A percentile compares a stretch with the other conserved stretches of the same genome.
Conservation (phyloP, 768 basidiomycete species). For the Dictyophora rubrovolvata region DNA sequence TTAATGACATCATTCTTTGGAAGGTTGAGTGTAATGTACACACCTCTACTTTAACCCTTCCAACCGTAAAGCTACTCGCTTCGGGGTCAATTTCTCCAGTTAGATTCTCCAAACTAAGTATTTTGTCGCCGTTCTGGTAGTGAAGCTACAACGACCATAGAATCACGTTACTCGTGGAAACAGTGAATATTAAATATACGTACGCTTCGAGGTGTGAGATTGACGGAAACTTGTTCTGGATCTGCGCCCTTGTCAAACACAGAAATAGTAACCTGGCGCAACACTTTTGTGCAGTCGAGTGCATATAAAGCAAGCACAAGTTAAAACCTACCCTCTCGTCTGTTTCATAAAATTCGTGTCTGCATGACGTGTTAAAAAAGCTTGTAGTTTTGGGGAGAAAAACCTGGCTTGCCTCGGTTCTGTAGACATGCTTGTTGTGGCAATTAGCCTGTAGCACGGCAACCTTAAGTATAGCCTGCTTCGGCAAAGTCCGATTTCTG, state of each 20-base stretch:
- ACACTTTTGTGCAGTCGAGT: background rate
- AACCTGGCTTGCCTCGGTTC: constrained; percentile 2
- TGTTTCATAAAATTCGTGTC: constrained; percentile 84
- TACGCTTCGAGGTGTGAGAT: constrained; percentile 46
- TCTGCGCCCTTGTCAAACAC: constrained; percentile 74
- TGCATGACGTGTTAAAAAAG: constrained; percentile 20
- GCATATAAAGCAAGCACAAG: background rate
- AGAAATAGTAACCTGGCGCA: constrained; percentile 42
- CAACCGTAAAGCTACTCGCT: constrained; percentile 53
- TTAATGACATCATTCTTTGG: background rate
- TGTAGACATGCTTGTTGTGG: constrained; percentile 2
- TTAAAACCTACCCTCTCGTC: constrained; percentile 40
- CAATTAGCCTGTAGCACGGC: background rate
- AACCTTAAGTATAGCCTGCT: background rate
- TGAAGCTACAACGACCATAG: constrained; percentile 1
- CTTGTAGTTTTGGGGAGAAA: background rate
- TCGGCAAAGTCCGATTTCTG: background rate
- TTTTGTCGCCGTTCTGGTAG: constrained; percentile 61
- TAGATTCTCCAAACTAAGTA: constrained; percentile 67
- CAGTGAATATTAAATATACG: constrained; percentile 8
- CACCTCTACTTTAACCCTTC: constrained; percentile 78
- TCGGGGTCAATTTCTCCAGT: constrained; percentile 69
- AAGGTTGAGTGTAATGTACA: background rate
- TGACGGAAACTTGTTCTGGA: constrained; percentile 47
- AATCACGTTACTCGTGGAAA: background rate